Percentiles rank a stretch among this genome's conserved stretches.
These are phyloP conservation scores for Boletus vermiculosoides DNA, from an alignment of 768 basidiomycete genomes.

Conservation along the genomic window DNA sequence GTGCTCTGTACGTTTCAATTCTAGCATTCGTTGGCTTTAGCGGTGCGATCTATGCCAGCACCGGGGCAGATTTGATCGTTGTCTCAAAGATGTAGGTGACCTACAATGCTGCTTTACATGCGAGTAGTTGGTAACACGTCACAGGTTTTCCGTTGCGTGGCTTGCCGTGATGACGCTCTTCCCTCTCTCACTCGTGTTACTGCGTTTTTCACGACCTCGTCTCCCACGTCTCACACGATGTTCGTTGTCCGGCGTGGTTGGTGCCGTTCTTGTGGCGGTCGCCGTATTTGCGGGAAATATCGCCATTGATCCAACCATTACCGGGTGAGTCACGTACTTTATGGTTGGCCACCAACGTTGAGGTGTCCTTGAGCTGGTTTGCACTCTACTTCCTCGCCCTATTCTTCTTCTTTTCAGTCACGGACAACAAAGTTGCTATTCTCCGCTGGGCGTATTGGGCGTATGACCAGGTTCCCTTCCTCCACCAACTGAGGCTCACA, in stretches of 20 bases:
- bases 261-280: constrained; percentile 41
- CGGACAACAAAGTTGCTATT: constrained; percentile 54
- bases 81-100: constrained; percentile 56
- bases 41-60: constrained; percentile 54
- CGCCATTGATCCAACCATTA: constrained; percentile 52
- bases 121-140: not conserved
- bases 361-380: constrained; percentile 49
- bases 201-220: constrained; percentile 66
- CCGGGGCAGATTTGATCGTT: constrained; percentile 49
- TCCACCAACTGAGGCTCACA: constrained; percentile 43
- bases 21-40: constrained; percentile 50
- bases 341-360: not conserved
- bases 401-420: constrained; percentile 43
- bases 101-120: not conserved
- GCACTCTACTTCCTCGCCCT: constrained; percentile 58
- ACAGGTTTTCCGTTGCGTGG: constrained; percentile 67
- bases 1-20: constrained; percentile 52
- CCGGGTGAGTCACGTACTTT: constrained; percentile 41
- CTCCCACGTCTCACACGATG: constrained; percentile 45
- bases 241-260: constrained; percentile 40
- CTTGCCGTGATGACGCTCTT: constrained; percentile 64
- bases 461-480: constrained; percentile 55
- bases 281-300: constrained; percentile 59
- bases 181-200: constrained; percentile 54
- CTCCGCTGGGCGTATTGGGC: constrained; percentile 58